Conservation (phyloP, 805 yeast species). For the Pichia rugopelliculosa region DNA sequence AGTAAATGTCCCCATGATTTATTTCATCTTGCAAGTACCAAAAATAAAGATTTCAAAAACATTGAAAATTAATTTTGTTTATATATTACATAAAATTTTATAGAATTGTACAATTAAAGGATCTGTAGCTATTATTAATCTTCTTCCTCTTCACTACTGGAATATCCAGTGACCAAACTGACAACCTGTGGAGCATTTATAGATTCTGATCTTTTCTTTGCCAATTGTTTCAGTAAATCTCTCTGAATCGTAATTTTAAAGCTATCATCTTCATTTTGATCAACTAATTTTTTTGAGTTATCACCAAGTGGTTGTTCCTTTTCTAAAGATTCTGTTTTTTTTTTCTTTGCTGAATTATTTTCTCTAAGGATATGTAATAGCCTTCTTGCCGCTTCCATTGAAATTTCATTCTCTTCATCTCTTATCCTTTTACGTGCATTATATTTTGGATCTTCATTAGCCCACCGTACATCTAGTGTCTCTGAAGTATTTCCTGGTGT, state of each 20-base stretch:
- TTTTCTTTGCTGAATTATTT: conserved; percentile 13
- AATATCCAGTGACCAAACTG: conserved; percentile 4
- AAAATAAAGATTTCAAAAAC: not conserved
- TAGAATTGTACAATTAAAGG: not conserved
- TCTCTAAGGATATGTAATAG: conserved; percentile 31
- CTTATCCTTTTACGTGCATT: conserved; percentile 44
- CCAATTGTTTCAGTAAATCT: not conserved
- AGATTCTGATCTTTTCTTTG: not conserved
- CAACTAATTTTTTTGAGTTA: not conserved
- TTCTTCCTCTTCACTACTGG: conserved; percentile 9
- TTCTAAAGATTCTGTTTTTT: not conserved
- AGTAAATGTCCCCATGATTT: conserved; percentile 37
- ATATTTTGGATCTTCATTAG: conserved; percentile 82
- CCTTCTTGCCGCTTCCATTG: conserved; percentile 45
- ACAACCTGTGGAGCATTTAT: too few relatives aligned
- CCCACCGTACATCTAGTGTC: conserved; percentile 74
- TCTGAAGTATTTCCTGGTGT: conserved; percentile 40
- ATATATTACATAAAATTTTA: not conserved
- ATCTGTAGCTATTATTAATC: not conserved
- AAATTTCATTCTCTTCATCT: conserved; percentile 42
- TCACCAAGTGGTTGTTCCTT: not conserved
- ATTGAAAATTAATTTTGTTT: conserved; percentile 5
- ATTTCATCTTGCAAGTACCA: conserved; percentile 8
- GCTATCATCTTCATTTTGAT: not conserved
- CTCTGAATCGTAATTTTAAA: not conserved